phyloP scores from a whole-genome alignment of 116 monocot species.

The Dioscorea cayenensis region DNA sequence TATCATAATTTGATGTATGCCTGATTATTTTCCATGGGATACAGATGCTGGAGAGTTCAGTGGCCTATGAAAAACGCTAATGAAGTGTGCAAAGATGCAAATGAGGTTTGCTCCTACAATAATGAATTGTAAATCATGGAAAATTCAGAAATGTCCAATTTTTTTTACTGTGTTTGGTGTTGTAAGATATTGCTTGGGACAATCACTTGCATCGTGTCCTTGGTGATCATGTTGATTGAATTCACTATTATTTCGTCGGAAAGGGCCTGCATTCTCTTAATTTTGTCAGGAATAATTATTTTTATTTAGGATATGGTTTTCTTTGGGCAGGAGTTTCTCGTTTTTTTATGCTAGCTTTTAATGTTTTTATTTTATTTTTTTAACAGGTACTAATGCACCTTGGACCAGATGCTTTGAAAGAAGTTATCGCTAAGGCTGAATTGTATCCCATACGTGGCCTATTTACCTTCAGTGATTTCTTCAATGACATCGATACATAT shows the following conservation, averaged over 20 bases:
- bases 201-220: too few species aligned
- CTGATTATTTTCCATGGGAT: neutral
- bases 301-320: neutral
- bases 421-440: constrained; percentile 75
- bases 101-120: constrained; percentile 61
- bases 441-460: constrained; percentile 54
- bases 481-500: constrained; percentile 37
- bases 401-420: constrained; percentile 57
- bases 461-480: constrained; percentile 36
- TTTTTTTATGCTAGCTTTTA: neutral
- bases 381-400: constrained; percentile 73
- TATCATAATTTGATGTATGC: neutral
- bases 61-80: constrained; percentile 72
- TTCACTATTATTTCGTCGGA: too few species aligned
- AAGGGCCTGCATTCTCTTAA: too few species aligned
- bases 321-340: neutral
- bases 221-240: too few species aligned
- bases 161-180: too few species aligned
- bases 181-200: too few species aligned
- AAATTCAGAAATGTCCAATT: too few species aligned
- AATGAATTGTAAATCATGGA: neutral
- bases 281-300: too few species aligned
- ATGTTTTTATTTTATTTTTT: neutral
- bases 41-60: constrained; percentile 84
- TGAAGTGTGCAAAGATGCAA: constrained; percentile 85